phyloP scores from a whole-genome alignment of 148 eudicot genomes.

The Simmondsia chinensis region DNA sequence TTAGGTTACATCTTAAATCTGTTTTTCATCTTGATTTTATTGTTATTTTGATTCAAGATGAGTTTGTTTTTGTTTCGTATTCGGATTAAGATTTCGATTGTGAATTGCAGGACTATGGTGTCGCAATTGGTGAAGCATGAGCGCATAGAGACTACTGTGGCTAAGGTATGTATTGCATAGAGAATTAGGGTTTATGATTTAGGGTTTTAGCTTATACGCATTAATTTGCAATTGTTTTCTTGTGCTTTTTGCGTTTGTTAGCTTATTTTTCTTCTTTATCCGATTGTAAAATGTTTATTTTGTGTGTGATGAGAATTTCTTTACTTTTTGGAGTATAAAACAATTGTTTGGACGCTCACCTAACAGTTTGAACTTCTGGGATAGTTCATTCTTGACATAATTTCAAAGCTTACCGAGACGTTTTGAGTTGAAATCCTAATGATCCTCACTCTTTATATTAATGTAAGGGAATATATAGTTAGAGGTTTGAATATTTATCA shows the following conservation, averaged over 20 bases:
- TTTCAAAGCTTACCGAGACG: no score
- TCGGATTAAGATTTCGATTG: neutral
- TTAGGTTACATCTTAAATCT: slow-evolving; percentile 41
- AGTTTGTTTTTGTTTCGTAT: neutral
- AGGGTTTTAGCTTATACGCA: slow-evolving; percentile 17
- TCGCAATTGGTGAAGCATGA: slow-evolving; percentile 92
- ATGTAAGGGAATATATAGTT: no score
- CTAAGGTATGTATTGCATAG: slow-evolving; percentile 41
- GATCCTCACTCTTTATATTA: no score
- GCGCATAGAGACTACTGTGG: slow-evolving; percentile 89
- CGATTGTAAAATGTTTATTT: neutral
- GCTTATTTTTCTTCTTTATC: neutral
- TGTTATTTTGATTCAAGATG: neutral
- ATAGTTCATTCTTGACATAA: no score
- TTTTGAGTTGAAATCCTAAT: no score
- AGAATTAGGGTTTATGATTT: slow-evolving; percentile 7
- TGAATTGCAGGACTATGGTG: slow-evolving; percentile 70
- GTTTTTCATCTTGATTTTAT: neutral
- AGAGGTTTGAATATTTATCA: no score
- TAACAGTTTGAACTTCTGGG: no score
- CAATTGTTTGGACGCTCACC: no score
- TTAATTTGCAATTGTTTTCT: no score
- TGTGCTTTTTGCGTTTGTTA: neutral
- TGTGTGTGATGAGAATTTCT: neutral
- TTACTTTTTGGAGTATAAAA: no score